Conservation (phyloP, 2,329 filamentous ascomycete genomes). For the Apiospora aurea region DNA sequence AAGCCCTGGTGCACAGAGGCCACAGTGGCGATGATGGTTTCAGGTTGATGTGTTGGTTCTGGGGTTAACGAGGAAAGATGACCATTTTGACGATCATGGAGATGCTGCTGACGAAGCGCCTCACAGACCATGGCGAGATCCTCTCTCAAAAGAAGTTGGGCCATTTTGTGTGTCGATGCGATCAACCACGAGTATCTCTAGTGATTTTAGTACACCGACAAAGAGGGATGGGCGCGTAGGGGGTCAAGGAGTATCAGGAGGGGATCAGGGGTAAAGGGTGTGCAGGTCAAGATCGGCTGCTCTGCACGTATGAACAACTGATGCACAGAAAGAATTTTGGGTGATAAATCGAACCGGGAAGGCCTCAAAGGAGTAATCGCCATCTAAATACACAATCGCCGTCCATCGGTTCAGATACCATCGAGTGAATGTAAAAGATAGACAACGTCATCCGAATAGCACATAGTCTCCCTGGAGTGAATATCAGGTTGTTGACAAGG, state of each 20-base stretch:
- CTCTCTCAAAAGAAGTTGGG: background rate
- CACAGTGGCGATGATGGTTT: background rate
- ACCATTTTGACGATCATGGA: background rate
- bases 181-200: background rate
- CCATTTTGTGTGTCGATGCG: background rate
- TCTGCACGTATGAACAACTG: background rate
- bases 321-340: background rate
- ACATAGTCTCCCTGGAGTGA: background rate
- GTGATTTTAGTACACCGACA: background rate
- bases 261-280: too few relatives aligned
- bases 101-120: background rate
- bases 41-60: background rate
- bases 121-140: background rate
- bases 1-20: too few relatives aligned
- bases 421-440: background rate
- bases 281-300: background rate
- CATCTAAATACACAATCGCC: background rate
- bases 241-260: background rate
- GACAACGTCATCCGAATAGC: background rate
- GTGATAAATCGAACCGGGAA: background rate
- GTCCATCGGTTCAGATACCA: too few relatives aligned
- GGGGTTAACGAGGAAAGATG: background rate
- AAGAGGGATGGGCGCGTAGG: too few relatives aligned
- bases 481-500: background rate
- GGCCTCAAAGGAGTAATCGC: background rate